Conservation (phyloP, 345 rosid species). For the Clarkia xantiana region DNA sequence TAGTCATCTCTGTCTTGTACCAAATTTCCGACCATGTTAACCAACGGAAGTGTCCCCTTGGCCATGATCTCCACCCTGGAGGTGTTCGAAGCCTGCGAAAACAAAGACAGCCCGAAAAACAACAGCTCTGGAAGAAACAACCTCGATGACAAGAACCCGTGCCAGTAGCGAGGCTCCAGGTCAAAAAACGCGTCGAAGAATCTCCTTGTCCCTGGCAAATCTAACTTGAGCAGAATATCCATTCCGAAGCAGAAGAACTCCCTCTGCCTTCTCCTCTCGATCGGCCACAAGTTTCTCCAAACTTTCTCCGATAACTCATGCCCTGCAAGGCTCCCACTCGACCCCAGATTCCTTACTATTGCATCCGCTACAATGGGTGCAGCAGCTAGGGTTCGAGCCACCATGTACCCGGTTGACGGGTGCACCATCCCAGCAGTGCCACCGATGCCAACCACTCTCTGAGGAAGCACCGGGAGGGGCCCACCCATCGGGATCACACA, state of each 20-base stretch:
- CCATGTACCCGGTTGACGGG: slow-evolving; percentile 95
- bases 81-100: slow-evolving; percentile 72
- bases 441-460: slow-evolving; percentile 85
- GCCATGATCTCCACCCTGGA: slow-evolving; percentile 93
- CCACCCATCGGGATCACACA: slow-evolving; percentile 99
- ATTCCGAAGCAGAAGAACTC: slow-evolving; percentile 99
- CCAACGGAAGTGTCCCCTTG: slow-evolving; percentile 85
- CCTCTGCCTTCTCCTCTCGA: slow-evolving; percentile 78
- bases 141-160: slow-evolving; percentile 89
- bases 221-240: slow-evolving; percentile 86
- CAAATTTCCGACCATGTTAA: slow-evolving; percentile 68
- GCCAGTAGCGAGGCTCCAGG: slow-evolving; percentile 82
- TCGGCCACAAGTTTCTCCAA: slow-evolving; percentile 97
- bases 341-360: slow-evolving; percentile 57
- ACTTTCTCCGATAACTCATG: slow-evolving; percentile 55
- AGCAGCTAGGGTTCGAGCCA: slow-evolving; percentile 91
- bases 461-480: slow-evolving; percentile 88
- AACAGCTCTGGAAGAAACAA: slow-evolving; percentile 73
- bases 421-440: slow-evolving; percentile 97
- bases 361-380: slow-evolving; percentile 85
- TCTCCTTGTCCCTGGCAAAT: slow-evolving; percentile 67
- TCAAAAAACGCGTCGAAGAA: slow-evolving; percentile 86
- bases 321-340: slow-evolving; percentile 30
- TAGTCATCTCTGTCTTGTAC: slow-evolving; percentile 43
- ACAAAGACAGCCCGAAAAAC: slow-evolving; percentile 69